Evolutionary conservation across 352 stramenopile species (phyloP).

Genomic region (Phytophthora lateralis): DNA sequence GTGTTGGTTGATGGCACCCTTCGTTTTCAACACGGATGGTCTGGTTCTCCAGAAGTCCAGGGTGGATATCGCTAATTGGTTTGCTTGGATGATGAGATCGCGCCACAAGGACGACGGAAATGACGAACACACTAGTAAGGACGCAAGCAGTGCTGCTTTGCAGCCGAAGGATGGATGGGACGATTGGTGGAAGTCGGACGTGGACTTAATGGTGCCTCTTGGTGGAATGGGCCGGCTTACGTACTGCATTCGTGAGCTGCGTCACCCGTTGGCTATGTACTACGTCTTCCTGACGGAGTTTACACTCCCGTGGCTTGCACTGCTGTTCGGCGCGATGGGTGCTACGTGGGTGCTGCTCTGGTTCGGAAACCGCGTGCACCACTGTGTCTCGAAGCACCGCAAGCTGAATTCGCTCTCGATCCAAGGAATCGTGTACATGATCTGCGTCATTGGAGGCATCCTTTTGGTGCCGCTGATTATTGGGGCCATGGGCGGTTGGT

Average conservation of each 20-base stretch:
- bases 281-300: slow-evolving; percentile 85
- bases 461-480: slow-evolving; percentile 60
- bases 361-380: slow-evolving; percentile 50
- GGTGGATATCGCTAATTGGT: slow-evolving; percentile 83
- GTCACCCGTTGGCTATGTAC: slow-evolving; percentile 81
- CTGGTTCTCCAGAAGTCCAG: slow-evolving; percentile 85
- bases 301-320: slow-evolving; percentile 41
- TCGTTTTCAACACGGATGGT: slow-evolving; percentile 91
- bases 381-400: slow-evolving; percentile 61
- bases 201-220: slow-evolving; percentile 72
- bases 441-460: slow-evolving; percentile 65
- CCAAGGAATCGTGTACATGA: slow-evolving; percentile 79
- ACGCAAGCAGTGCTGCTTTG: slow-evolving; percentile 38
- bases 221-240: slow-evolving; percentile 71
- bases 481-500: slow-evolving; percentile 62
- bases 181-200: slow-evolving; percentile 75
- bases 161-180: slow-evolving; percentile 74
- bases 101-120: slow-evolving; percentile 47
- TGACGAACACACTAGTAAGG: slow-evolving; percentile 44
- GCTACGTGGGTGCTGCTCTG: slow-evolving; percentile 60
- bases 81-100: slow-evolving; percentile 81
- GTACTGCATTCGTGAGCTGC: slow-evolving; percentile 83
- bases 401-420: slow-evolving; percentile 61
- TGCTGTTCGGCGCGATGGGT: slow-evolving; percentile 58
- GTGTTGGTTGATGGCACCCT: slow-evolving; percentile 85